A percentile compares a stretch with the other conserved stretches of the same genome.
Evolutionary conservation across 129 eudicot genomes (phyloP).

Genomic region (Glebionis coronaria): DNA sequence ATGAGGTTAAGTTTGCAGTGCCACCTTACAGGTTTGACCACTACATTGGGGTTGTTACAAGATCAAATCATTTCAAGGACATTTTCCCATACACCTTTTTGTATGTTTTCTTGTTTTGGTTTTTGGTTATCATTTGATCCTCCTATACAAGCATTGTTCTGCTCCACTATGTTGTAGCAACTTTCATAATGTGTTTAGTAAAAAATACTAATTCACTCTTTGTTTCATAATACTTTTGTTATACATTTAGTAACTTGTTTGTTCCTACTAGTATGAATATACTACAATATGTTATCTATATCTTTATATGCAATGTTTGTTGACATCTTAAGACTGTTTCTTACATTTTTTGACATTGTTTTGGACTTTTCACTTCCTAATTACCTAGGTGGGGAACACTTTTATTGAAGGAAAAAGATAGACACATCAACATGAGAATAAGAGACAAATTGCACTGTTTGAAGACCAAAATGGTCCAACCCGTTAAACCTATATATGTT

Average conservation of each 20-base stretch:
- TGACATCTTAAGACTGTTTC: too few species aligned
- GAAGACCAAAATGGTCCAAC: background rate
- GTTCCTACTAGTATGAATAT: too few species aligned
- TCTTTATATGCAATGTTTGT: too few species aligned
- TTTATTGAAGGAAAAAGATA: conserved; percentile 26
- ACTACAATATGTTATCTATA: too few species aligned
- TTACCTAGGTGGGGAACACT: conserved; percentile 25
- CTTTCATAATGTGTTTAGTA: too few species aligned
- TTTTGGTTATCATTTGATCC: background rate
- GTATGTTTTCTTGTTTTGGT: background rate
- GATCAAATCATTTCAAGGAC: conserved; percentile 34
- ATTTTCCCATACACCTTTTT: conserved; percentile 7
- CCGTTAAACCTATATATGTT: too few species aligned
- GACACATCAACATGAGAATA: conserved; percentile 33
- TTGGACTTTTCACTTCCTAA: conserved; percentile 14
- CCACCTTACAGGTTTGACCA: conserved; percentile 45
- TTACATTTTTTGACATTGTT: background rate
- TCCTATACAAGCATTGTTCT: background rate
- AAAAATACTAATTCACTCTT: too few species aligned
- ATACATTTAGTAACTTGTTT: too few species aligned
- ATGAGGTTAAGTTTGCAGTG: conserved; percentile 40
- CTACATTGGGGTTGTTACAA: conserved; percentile 39
- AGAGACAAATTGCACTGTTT: conserved; percentile 21
- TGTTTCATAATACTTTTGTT: too few species aligned
- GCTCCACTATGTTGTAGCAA: too few species aligned